Percentiles rank a stretch among this genome's conserved stretches.
phyloP scores from a whole-genome alignment of 768 basidiomycete genomes.

The Dendrothele bispora region DNA sequence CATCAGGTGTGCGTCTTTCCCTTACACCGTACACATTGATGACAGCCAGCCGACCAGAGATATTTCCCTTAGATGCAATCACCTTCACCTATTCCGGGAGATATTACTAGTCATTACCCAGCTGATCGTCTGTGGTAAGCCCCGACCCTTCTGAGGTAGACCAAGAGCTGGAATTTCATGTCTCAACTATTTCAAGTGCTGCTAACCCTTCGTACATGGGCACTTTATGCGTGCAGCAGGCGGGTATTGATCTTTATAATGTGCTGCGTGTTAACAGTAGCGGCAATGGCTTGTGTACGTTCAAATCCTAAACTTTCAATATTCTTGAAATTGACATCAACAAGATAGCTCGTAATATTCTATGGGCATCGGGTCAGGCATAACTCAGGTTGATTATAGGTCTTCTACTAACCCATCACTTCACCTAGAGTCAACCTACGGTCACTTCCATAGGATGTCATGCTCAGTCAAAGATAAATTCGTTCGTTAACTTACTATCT shows the following conservation, averaged over 20 bases:
- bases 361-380: too few species aligned
- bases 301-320: too few species aligned
- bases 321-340: background rate
- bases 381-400: too few species aligned
- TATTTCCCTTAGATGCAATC: background rate
- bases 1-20: background rate
- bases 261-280: background rate
- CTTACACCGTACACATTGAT: background rate
- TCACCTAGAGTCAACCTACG: constrained; percentile 2
- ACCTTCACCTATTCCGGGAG: constrained; percentile 3
- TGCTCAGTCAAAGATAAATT: background rate
- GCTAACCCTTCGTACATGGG: constrained; percentile 8
- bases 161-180: background rate
- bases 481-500: background rate
- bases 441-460: constrained; percentile 2
- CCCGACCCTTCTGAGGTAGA: constrained; percentile 1
- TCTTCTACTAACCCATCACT: too few species aligned
- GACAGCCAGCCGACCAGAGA: background rate
- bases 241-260: constrained; percentile 4
- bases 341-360: constrained; percentile 4
- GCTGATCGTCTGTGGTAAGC: constrained; percentile 7
- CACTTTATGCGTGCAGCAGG: constrained; percentile 4
- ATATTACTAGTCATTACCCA: constrained; percentile 4
- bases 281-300: constrained; percentile 2
- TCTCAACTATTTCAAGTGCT: background rate